Percentiles rank a stretch among this genome's conserved stretches.
phyloP scores from a whole-genome alignment of 352 stramenopile species.

The Globisporangium paroecandrum region DNA sequence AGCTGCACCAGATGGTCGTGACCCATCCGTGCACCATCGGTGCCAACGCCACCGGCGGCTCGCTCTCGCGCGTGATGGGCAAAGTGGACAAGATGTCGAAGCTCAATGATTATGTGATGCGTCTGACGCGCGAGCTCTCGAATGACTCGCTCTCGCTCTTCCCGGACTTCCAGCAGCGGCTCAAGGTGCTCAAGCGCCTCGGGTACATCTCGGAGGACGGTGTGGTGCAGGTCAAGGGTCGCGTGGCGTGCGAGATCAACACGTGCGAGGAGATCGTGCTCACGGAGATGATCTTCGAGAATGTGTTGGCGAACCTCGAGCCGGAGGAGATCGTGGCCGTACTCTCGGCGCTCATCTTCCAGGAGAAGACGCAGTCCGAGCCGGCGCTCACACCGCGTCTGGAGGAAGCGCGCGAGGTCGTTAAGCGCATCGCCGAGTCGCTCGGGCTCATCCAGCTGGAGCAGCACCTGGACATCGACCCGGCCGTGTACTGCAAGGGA shows the following conservation, averaged over 20 bases:
- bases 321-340: slow-evolving; percentile 96
- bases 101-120: slow-evolving; percentile 58
- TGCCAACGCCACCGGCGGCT: slow-evolving; percentile 11
- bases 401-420: slow-evolving; percentile 78
- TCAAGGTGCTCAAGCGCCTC: slow-evolving; percentile 90
- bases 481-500: slow-evolving; percentile 87
- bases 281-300: slow-evolving; percentile 99
- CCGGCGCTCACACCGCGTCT: slow-evolving; percentile 69
- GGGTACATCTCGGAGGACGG: slow-evolving; percentile 92
- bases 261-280: slow-evolving; percentile 97
- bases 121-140: slow-evolving; percentile 59
- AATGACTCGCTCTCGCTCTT: slow-evolving; percentile 94
- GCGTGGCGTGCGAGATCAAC: slow-evolving; percentile 98
- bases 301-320: slow-evolving; percentile 94
- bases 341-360: slow-evolving; percentile 96
- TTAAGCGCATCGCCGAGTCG: slow-evolving; percentile 83
- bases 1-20: slow-evolving; percentile 46
- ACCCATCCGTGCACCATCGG: slow-evolving; percentile 45
- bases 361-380: slow-evolving; percentile 90
- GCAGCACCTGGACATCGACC: slow-evolving; percentile 86
- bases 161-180: slow-evolving; percentile 95
- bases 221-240: slow-evolving; percentile 94
- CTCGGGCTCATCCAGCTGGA: slow-evolving; percentile 81
- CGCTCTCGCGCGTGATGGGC: slow-evolving; percentile 41
- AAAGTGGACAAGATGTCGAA: slow-evolving; percentile 80